Conservation (phyloP, 305 asterid species). For the Solanum hybrid region DNA sequence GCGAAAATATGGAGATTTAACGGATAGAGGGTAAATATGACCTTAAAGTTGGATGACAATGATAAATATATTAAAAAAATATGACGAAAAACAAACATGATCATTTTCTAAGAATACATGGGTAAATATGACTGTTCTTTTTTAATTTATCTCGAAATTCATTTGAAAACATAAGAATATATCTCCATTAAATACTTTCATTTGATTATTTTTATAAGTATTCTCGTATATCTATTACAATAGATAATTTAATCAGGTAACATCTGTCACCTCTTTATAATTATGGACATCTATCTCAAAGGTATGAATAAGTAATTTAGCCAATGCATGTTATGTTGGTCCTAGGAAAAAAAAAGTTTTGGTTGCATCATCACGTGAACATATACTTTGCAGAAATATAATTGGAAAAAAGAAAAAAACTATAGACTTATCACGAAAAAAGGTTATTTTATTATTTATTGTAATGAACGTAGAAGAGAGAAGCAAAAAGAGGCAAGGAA, state of each 20-base stretch:
- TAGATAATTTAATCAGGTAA: not conserved
- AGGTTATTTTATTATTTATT: not conserved
- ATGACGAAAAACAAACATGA: accelerated
- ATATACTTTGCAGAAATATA: not conserved
- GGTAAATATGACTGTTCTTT: no score
- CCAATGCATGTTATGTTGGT: not conserved
- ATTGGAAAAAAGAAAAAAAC: not conserved
- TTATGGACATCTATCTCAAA: not conserved
- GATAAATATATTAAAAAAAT: no score
- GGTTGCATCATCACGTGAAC: not conserved
- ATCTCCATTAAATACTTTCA: no score
- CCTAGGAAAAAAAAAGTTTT: not conserved
- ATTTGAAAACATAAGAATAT: no score
- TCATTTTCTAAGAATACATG: accelerated
- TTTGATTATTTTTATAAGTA: not conserved
- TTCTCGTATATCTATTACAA: not conserved
- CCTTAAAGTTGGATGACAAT: accelerated
- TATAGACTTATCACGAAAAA: not conserved
- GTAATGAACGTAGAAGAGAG: not conserved
- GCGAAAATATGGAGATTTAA: no score
- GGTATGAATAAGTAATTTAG: not conserved
- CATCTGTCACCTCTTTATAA: not conserved
- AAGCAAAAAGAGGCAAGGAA: conserved; percentile 4
- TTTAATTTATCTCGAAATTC: not conserved
- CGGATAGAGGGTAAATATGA: accelerated